Conservation (phyloP, 2,329 filamentous ascomycete species). For the Juglanconis oblonga region DNA sequence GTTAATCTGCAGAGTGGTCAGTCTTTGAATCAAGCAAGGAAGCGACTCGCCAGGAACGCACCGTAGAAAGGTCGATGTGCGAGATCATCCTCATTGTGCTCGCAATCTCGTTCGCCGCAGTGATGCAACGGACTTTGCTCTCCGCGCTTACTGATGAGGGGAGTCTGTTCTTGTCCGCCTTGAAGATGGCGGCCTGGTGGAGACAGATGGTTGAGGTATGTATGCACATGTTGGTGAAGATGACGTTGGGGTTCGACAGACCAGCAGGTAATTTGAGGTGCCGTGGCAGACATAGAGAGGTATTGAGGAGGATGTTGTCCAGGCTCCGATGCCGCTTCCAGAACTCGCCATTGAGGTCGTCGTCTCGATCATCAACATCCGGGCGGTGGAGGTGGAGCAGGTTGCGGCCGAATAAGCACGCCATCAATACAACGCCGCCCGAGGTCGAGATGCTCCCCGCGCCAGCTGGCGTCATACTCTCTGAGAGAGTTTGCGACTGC, state of each 20-base stretch:
- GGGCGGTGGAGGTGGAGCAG: slow-evolving; percentile 88
- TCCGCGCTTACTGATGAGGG: slow-evolving; percentile 76
- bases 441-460: slow-evolving; percentile 72
- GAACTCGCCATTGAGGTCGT: slow-evolving; percentile 88
- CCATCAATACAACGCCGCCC: slow-evolving; percentile 77
- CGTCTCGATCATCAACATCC: slow-evolving; percentile 73
- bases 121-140: slow-evolving; percentile 89
- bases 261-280: slow-evolving; percentile 76
- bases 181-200: slow-evolving; percentile 98
- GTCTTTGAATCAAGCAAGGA: neutral
- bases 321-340: slow-evolving; percentile 90
- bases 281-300: slow-evolving; percentile 75
- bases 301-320: slow-evolving; percentile 88
- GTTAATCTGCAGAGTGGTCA: slow-evolving; percentile 66
- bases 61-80: slow-evolving; percentile 78
- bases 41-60: slow-evolving; percentile 43
- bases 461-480: slow-evolving; percentile 69
- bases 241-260: slow-evolving; percentile 74
- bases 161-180: slow-evolving; percentile 84
- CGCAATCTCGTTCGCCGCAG: slow-evolving; percentile 88
- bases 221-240: slow-evolving; percentile 96
- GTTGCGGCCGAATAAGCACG: slow-evolving; percentile 88
- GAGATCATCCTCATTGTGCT: slow-evolving; percentile 95
- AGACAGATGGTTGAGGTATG: slow-evolving; percentile 95
- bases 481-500: slow-evolving; percentile 65